Base-by-base conservation (phyloP, 805 yeast species). In the Priceomyces haplophilus region DNA sequence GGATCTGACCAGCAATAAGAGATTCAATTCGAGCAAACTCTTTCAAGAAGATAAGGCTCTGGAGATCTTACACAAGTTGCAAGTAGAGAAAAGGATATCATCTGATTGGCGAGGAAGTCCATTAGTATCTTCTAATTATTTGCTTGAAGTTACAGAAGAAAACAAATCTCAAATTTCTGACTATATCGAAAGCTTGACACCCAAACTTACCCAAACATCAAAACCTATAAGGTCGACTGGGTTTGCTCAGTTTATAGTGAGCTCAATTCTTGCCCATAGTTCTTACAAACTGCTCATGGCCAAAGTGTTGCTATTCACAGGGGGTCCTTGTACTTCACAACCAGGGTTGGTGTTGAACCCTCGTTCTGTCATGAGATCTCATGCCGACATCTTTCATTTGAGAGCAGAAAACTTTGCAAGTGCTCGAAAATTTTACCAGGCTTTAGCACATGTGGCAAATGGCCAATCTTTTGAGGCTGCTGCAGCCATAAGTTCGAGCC, bases 181-280 rank as follows among this genome's bases (percentile, higher is more conserved):
- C 2, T 36, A 42, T 19, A 34, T 63, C 8, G 34, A 23, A 13
- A 18, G 12, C 1, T n/a, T 63, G 8, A 48, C 40, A 19, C 68
- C 69, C 1, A 59, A 47, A 8, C 38, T 52, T 8, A 56, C 68
- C 0, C 35, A 45, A 8, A 45, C 62, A 1, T 63, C 49, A 25
- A 66, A 65, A 43, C 67, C 72, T 0, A 44, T 55, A 2, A 52
- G 76, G 34, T 47, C 61, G 1, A 53, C 71, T 0, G 77, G 76
- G 0, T 43, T 64, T 10, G 70, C 75, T 4, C 45, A 56, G 7
- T 57, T 54, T 38, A 40, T 64, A 2, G 48, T 59, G 0, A 43
- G 67, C 1, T 23, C 49, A 1, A 31, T 68, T 1, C 39, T 69
- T 2, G 39, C 55, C 4, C 37, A 42, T 7, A 24, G 48, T 12